Evolutionary conservation across 2,329 filamentous ascomycete genomes (phyloP).

Genomic region (Microthyrium microscopicum): DNA sequence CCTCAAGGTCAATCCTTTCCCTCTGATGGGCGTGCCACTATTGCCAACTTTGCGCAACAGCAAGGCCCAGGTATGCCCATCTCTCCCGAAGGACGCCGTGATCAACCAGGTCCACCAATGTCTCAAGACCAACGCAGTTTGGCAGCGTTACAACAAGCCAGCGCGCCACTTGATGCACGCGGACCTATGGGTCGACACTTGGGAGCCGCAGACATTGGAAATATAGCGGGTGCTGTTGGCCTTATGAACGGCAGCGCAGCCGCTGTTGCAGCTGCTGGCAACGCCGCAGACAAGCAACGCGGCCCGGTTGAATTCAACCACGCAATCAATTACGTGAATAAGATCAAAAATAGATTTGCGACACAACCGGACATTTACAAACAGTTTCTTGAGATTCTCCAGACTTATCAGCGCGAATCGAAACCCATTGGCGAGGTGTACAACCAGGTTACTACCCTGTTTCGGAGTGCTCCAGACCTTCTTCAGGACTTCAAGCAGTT

Average conservation of each 20-base stretch:
- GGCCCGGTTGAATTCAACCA: conserved; percentile 98
- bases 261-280: conserved; percentile 39
- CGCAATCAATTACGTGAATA: conserved; percentile 98
- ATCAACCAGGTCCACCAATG: no score
- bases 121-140: no score
- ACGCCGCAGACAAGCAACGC: conserved; percentile 54
- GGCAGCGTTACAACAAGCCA: no score
- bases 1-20: no score
- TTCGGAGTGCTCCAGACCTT: conserved; percentile 83
- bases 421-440: conserved; percentile 99
- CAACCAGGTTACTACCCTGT: conserved; percentile 84
- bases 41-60: no score
- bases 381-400: conserved; percentile 92
- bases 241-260: conserved; percentile 39
- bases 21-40: no score
- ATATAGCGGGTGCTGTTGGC: no score
- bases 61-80: no score
- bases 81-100: no score
- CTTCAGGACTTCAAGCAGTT: conserved; percentile 99
- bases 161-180: no score
- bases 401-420: conserved; percentile 94
- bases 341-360: conserved; percentile 99
- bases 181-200: no score
- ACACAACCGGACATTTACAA: conserved; percentile 98
- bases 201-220: no score